phyloP scores from a whole-genome alignment of 768 basidiomycete genomes.

The Hericium alpestre region DNA sequence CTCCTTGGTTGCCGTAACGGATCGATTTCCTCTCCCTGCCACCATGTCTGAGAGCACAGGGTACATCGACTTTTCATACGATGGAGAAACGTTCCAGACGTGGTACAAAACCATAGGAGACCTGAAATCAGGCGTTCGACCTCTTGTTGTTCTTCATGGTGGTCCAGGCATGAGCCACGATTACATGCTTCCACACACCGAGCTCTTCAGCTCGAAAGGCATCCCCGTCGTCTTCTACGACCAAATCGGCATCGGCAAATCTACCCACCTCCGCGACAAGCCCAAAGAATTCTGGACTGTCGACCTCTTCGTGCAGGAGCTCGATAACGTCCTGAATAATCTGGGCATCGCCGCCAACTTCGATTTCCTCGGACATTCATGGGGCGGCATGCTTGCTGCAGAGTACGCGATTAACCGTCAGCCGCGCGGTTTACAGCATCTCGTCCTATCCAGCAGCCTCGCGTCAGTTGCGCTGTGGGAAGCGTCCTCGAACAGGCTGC shows the following conservation, averaged over 20 bases:
- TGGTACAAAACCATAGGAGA: constrained; percentile 21
- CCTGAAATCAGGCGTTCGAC: constrained; percentile 5
- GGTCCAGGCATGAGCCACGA: constrained; percentile 15
- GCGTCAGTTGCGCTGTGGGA: neutral
- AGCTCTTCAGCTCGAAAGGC: constrained; percentile 7
- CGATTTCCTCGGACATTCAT: constrained; percentile 43
- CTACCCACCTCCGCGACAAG: constrained; percentile 31
- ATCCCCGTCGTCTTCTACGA: constrained; percentile 39
- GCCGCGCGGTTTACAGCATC: neutral
- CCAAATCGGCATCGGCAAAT: constrained; percentile 35
- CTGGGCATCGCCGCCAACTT: constrained; percentile 31
- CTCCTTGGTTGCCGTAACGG: too few relatives aligned
- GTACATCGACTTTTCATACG: too few relatives aligned
- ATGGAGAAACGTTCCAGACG: constrained; percentile 9
- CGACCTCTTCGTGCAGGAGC: constrained; percentile 43
- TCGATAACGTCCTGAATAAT: constrained; percentile 34
- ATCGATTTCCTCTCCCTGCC: too few relatives aligned
- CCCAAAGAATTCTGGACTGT: constrained; percentile 28
- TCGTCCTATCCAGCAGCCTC: neutral
- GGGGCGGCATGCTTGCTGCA: constrained; percentile 44
- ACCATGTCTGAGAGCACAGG: too few relatives aligned
- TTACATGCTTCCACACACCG: constrained; percentile 16
- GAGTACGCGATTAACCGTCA: constrained; percentile 19
- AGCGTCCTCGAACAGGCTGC: neutral
- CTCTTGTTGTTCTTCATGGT: constrained; percentile 12